Base-by-base conservation (phyloP, 2,329 filamentous ascomycete genomes). In the Ophiostoma fasciatum region DNA sequence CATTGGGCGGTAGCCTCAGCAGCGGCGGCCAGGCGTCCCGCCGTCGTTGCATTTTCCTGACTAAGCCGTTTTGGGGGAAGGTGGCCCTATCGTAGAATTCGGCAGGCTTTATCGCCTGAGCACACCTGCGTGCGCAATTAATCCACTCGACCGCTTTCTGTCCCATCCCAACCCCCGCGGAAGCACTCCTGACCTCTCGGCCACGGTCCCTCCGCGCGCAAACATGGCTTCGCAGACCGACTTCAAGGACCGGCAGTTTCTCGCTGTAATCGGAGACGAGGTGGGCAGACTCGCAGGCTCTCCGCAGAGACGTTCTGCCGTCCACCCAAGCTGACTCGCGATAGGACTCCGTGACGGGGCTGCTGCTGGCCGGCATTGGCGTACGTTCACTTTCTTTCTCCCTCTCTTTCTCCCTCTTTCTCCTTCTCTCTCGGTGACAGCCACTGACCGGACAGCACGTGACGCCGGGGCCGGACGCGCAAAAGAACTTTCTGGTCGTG, bases 401-500 rank as follows among this genome's bases (percentile, higher is more conserved):
- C 17, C 5, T 19, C 7, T n/a, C 4, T 17, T 56, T n/a, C n/a
- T n/a, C n/a, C n/a, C n/a, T n/a, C n/a, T 18, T 11, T 31, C 38
- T 9, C n/a, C 17, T 4, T 19, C 7, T n/a, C 4, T 17, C n/a
- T n/a, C n/a, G n/a, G n/a, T n/a, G n/a, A n/a, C n/a, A n/a, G n/a
- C n/a, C n/a, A n/a, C n/a, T n/a, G n/a, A n/a, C n/a, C n/a, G n/a
- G 23, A 12, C 45, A 94, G 87, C 88, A 96, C 57, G 87, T 96
- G 44, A 93, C 85, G 13, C 70, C 79, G 36, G 80, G 83, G 7
- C 83, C 88, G 30, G 84, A 93, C 54, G 73, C 82, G 27, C 81
- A 94, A 56, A 93, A 94, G 67, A 98, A 98, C 68, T 98, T 94
- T 63, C 75, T 98, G 9, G 84, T 98, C 38, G 90, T 98, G 43